Percentiles rank a stretch among this genome's conserved stretches.
Conservation (phyloP, 2,329 filamentous ascomycete species). For the Eurotiales sp. region DNA sequence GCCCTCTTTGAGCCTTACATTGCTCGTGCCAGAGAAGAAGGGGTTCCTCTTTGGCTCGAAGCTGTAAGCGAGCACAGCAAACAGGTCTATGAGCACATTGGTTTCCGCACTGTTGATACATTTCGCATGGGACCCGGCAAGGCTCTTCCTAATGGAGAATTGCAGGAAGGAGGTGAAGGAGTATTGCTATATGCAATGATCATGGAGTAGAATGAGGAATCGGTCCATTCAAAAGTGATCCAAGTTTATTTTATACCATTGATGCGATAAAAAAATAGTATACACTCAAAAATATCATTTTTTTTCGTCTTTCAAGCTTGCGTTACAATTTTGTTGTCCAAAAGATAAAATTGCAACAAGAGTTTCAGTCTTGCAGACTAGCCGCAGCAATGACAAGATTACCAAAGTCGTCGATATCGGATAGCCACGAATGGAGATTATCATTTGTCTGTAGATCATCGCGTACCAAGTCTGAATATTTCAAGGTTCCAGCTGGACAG, state of each 20-base stretch:
- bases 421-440: constrained; percentile 7
- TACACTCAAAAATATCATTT: too few species aligned
- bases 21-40: constrained; percentile 7
- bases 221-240: too few species aligned
- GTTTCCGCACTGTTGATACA: constrained; percentile 10
- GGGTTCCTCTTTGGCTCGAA: constrained; percentile 13
- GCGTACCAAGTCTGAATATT: constrained; percentile 1
- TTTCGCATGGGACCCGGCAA: constrained; percentile 10
- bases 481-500: not conserved
- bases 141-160: constrained; percentile 9
- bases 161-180: constrained; percentile 15
- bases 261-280: too few species aligned
- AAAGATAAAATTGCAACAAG: too few species aligned
- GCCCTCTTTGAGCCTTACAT: constrained; percentile 16
- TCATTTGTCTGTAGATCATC: not conserved
- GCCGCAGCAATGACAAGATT: constrained; percentile 8
- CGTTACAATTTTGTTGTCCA: too few species aligned
- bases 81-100: constrained; percentile 14
- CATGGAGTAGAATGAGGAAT: constrained; percentile 11
- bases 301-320: too few species aligned
- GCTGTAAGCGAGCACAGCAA: constrained; percentile 14
- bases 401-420: constrained; percentile 9
- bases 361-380: not conserved
- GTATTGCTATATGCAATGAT: constrained; percentile 14
- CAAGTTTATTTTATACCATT: too few species aligned